Evolutionary conservation across 768 basidiomycete species (phyloP), one percentile per base, ranked within the genome.

Genomic region (Arthromyces matolae): DNA sequence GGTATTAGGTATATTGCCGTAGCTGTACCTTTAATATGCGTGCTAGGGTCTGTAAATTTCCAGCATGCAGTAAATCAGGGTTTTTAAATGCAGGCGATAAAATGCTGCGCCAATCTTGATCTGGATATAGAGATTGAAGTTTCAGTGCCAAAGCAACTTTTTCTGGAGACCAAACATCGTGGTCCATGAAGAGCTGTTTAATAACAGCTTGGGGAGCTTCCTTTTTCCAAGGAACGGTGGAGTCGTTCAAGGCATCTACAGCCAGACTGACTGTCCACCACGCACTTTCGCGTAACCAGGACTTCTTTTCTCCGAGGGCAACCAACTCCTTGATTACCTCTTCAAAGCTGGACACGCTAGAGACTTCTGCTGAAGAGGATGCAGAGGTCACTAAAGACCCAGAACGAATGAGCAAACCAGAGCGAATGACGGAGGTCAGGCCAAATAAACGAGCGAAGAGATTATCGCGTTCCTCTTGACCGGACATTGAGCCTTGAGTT

Each of bases 361-460:
- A 83, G 2, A 76, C 71, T 2, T 76, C 57, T 2, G 77, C 70
- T 5, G 74, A 69, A 19, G 81, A 76, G 8, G 79, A 79, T 1
- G 76, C 71, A 31, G 80, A 77, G 18, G 71, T 68, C 8, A 74
- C 71, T 5, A 85, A 65, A 3, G 83, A 75, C 5, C 64, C 76
- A 22, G 74, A 69, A 43, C 86, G 81, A 31, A 86, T 80, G 44
- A 94, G 73, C 38, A 94, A 73, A 19, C 89, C 84, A 3, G 95
- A 97, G 50, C 89, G 86, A 45, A 95, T 79, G 58, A 97, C 72
- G 13, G 92, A 76, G 14, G 84, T 84, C 49, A 96, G 71, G 14
- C 95, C 95, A 63, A 98, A 96, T 9, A 99, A 73, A 22, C 91
- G 83, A 8, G 93, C 93, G 62, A 99, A 97, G 42, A 93, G 75